Evolutionary conservation across 169 alveolate species (phyloP).

Genomic region (Miamiensis avidus): DNA sequence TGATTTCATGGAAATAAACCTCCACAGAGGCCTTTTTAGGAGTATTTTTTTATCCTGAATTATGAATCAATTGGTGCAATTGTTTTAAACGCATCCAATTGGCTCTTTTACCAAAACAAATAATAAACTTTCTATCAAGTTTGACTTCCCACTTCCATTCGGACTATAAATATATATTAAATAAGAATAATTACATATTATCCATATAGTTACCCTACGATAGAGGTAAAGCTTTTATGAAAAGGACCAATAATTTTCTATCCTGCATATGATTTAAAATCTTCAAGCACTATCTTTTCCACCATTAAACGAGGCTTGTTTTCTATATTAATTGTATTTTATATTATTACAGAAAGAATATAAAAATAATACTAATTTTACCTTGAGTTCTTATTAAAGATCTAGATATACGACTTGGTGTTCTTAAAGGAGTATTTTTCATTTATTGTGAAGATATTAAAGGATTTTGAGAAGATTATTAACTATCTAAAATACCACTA

Average conservation of each 20-base stretch:
- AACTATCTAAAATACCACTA: too few relatives aligned
- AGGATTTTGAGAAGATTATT: too few relatives aligned
- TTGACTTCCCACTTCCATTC: constrained; percentile 99
- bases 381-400: too few relatives aligned
- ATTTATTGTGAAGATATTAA: too few relatives aligned
- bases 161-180: constrained; percentile 82
- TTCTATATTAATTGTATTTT: too few relatives aligned
- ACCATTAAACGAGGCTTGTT: constrained; percentile 82
- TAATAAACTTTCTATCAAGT: constrained; percentile 97
- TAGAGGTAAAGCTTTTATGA: constrained; percentile 91
- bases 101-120: constrained; percentile 98
- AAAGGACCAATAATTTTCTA: constrained; percentile 93
- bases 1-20: constrained; percentile 89
- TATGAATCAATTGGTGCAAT: constrained; percentile 94
- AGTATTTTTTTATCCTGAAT: constrained; percentile 84
- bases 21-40: constrained; percentile 89
- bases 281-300: constrained; percentile 89
- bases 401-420: too few relatives aligned
- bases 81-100: constrained; percentile 95
- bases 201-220: constrained; percentile 77
- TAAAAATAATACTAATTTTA: too few relatives aligned
- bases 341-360: too few relatives aligned
- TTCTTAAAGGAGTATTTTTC: too few relatives aligned
- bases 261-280: constrained; percentile 96
- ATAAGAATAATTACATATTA: constrained; percentile 43